These are phyloP conservation scores for Mycena alexandri DNA, from an alignment of 768 basidiomycete species.

Conservation along the genomic window DNA sequence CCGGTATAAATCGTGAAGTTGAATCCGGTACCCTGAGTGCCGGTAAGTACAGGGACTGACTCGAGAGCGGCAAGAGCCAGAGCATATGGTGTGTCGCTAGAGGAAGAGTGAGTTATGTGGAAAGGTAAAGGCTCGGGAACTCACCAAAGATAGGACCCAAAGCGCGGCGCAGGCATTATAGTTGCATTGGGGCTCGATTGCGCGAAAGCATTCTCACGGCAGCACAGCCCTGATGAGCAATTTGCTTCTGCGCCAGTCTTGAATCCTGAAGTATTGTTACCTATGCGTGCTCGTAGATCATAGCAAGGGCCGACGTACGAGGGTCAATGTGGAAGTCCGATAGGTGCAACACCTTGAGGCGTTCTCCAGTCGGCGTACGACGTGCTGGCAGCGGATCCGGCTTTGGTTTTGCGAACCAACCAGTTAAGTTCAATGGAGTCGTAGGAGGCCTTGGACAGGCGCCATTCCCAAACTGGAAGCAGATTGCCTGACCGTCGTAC, in stretches of 20 bases:
- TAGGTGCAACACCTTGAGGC: constrained; percentile 78
- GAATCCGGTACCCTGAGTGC: constrained; percentile 70
- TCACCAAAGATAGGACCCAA: constrained; percentile 73
- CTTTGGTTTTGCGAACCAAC: constrained; percentile 84
- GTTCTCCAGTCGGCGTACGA: constrained; percentile 71
- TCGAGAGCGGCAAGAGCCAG: constrained; percentile 72
- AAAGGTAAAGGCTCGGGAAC: constrained; percentile 6
- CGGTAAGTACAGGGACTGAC: constrained; percentile 75
- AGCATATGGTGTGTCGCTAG: constrained; percentile 73
- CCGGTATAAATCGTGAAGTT: constrained; percentile 78
- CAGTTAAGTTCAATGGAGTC: constrained; percentile 68
- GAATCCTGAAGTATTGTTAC: constrained; percentile 59
- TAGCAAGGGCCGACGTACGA: constrained; percentile 52
- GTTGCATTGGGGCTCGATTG: constrained; percentile 60
- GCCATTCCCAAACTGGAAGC: constrained; percentile 11
- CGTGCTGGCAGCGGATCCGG: constrained; percentile 71
- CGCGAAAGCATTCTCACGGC: constrained; percentile 68
- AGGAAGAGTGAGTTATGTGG: constrained; percentile 11
- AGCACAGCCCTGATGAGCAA: constrained; percentile 76
- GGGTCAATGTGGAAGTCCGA: constrained; percentile 85
- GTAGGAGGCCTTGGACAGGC: constrained; percentile 69
- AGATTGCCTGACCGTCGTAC: constrained; percentile 74
- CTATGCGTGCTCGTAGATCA: constrained; percentile 3
- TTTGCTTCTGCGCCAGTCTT: constrained; percentile 79
- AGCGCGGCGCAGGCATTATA: constrained; percentile 74